Conservation (phyloP, 768 basidiomycete species). For the Mycena filopes region DNA sequence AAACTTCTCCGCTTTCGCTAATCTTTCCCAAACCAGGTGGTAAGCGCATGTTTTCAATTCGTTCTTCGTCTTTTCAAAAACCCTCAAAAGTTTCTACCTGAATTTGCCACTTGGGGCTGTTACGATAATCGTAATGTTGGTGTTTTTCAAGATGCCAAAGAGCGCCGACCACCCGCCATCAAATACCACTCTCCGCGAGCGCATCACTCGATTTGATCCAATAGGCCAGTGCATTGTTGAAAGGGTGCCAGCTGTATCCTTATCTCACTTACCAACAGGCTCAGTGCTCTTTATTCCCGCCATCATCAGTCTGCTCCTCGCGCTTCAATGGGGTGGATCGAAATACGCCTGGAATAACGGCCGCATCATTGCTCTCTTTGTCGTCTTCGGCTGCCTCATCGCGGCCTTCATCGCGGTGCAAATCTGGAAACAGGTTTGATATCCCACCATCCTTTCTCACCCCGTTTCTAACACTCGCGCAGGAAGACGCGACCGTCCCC, state of each 20-base stretch:
- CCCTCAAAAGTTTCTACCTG: conserved; percentile 45
- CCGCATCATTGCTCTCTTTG: conserved; percentile 27
- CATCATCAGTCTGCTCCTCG: conserved; percentile 39
- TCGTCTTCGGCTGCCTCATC: conserved; percentile 32
- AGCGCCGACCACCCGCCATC: conserved; percentile 4
- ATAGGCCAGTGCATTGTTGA: too few relatives aligned
- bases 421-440: conserved; percentile 18
- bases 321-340: conserved; percentile 58
- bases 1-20: too few relatives aligned
- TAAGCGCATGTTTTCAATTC: conserved; percentile 48
- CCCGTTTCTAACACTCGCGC: too few relatives aligned
- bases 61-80: not conserved
- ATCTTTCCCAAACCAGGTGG: conserved; percentile 39
- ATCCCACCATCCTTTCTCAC: too few relatives aligned
- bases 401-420: conserved; percentile 27
- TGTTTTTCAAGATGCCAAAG: conserved; percentile 34
- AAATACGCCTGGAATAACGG: conserved; percentile 51
- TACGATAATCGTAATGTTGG: conserved; percentile 19
- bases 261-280: too few relatives aligned
- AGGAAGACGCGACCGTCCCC: conserved; percentile 29
- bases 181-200: conserved; percentile 6
- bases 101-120: conserved; percentile 33
- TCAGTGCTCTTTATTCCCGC: conserved; percentile 30
- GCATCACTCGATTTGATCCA: conserved; percentile 29
- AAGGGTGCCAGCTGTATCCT: too few relatives aligned